phyloP scores from a whole-genome alignment of 192 early-diverging fungal genomes.

The Cladochytrium replicatum region DNA sequence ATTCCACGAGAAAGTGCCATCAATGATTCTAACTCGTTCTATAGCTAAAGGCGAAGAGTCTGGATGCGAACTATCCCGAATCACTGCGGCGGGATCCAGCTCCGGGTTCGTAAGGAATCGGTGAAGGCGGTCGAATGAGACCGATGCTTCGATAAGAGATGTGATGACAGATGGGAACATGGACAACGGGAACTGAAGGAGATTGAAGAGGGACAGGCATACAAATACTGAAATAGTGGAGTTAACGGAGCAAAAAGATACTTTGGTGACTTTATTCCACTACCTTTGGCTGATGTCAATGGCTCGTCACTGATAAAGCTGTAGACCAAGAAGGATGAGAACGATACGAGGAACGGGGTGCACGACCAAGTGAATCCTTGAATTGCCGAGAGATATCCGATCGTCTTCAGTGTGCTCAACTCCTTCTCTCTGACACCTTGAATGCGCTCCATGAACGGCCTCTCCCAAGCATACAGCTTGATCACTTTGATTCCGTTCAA shows the following conservation, averaged over 20 bases:
- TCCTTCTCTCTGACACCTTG: constrained; percentile 62
- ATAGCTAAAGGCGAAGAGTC: background rate
- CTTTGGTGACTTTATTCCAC: too few relatives aligned
- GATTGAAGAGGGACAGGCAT: constrained; percentile 82
- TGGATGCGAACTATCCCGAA: constrained; percentile 21
- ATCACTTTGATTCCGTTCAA: constrained; percentile 89
- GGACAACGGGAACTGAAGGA: constrained; percentile 78
- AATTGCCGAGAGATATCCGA: constrained; percentile 58
- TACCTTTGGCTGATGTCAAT: constrained; percentile 45
- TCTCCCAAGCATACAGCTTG: constrained; percentile 94
- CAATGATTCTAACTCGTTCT: constrained; percentile 25
- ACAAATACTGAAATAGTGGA: constrained; percentile 53
- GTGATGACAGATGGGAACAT: constrained; percentile 77
- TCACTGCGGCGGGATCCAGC: constrained; percentile 58
- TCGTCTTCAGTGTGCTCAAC: constrained; percentile 62
- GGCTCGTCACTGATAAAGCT: constrained; percentile 48
- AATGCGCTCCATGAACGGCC: constrained; percentile 63
- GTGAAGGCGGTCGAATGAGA: constrained; percentile 71
- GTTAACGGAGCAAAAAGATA: constrained; percentile 7
- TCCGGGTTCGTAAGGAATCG: constrained; percentile 74
- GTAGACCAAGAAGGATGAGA: constrained; percentile 73
- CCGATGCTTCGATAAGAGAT: constrained; percentile 66
- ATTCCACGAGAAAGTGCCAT: constrained; percentile 40
- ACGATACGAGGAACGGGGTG: constrained; percentile 82
- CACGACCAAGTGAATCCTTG: constrained; percentile 68